Conservation (phyloP, 192 early-diverging fungal species). For the Spinellus fusiger region DNA sequence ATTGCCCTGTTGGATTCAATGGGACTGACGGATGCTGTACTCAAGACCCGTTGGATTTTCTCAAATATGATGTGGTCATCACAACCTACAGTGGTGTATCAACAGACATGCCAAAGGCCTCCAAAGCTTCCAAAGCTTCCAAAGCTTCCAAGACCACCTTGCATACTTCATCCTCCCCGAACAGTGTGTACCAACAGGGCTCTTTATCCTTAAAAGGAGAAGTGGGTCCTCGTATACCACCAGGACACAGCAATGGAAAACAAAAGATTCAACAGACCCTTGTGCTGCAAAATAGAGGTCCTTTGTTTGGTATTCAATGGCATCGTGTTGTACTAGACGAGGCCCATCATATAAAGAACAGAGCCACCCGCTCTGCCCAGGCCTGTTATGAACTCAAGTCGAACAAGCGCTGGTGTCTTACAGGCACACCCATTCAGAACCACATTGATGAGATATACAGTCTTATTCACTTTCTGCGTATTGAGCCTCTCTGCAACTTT, state of each 20-base stretch:
- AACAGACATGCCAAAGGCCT: slow-evolving; percentile 22
- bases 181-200: too few species aligned
- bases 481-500: slow-evolving; percentile 50
- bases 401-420: slow-evolving; percentile 59
- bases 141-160: too few species aligned
- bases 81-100: slow-evolving; percentile 35
- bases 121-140: too few species aligned
- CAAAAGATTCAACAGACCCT: background rate
- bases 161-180: too few species aligned
- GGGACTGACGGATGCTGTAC: background rate
- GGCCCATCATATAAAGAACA: slow-evolving; percentile 63
- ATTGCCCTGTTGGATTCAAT: background rate
- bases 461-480: slow-evolving; percentile 60
- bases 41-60: slow-evolving; percentile 7
- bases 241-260: background rate
- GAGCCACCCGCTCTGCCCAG: slow-evolving; percentile 32
- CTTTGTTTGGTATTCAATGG: slow-evolving; percentile 38
- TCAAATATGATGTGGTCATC: slow-evolving; percentile 36
- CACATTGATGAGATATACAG: slow-evolving; percentile 64
- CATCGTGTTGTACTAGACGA: slow-evolving; percentile 53
- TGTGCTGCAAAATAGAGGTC: slow-evolving; percentile 9
- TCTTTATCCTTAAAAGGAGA: too few species aligned
- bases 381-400: slow-evolving; percentile 42
- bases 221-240: too few species aligned
- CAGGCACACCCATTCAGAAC: slow-evolving; percentile 60